Conservation (phyloP, 2,329 filamentous ascomycete genomes). For the Trichoderma atroviride region DNA sequence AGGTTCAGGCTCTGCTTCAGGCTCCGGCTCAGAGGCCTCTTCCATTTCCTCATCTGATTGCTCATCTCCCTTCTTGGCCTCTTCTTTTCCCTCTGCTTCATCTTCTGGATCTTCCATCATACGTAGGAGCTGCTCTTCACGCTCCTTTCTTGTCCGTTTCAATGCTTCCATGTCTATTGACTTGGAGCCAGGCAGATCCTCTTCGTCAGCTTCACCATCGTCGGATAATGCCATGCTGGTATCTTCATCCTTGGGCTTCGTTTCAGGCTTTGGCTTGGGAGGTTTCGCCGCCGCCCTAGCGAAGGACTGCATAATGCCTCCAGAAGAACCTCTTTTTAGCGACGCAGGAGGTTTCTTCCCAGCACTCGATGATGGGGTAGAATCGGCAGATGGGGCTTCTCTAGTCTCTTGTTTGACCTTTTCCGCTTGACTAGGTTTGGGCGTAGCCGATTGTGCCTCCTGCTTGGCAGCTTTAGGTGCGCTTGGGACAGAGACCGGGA, state of each 20-base stretch:
- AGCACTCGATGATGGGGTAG: constrained; percentile 34
- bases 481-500: constrained; percentile 31
- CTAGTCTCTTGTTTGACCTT: constrained; percentile 40
- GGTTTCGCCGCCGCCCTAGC: constrained; percentile 58
- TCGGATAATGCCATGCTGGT: constrained; percentile 41
- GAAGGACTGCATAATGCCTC: constrained; percentile 76
- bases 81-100: constrained; percentile 55
- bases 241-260: constrained; percentile 38
- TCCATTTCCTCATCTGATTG: constrained; percentile 46
- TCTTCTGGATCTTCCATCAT: constrained; percentile 58
- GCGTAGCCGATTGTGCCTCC: background rate
- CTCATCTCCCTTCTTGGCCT: constrained; percentile 43
- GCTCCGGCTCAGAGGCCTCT: constrained; percentile 44
- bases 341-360: constrained; percentile 42
- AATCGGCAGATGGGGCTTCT: constrained; percentile 32
- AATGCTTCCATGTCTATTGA: constrained; percentile 32
- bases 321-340: constrained; percentile 61
- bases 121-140: constrained; percentile 44
- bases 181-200: constrained; percentile 38
- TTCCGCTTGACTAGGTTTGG: constrained; percentile 25
- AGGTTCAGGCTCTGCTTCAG: constrained; percentile 39
- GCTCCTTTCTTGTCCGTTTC: constrained; percentile 40
- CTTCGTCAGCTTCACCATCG: constrained; percentile 46
- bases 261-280: constrained; percentile 51
- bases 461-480: constrained; percentile 31